Base-by-base conservation (phyloP, 2,329 filamentous ascomycete genomes). In the Venturia pyrina region DNA sequence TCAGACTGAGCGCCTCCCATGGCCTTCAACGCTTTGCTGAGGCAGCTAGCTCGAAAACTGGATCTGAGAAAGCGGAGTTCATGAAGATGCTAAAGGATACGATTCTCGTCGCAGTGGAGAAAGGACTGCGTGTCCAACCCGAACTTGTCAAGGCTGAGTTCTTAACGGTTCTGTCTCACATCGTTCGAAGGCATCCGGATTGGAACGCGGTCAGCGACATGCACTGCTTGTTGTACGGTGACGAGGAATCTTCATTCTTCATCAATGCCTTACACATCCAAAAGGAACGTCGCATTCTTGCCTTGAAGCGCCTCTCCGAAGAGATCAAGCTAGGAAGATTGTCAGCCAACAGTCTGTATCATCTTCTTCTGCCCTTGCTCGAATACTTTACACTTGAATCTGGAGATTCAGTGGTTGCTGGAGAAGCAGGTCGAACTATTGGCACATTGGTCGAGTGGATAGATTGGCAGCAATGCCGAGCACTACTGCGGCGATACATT, bases 351-450 rank as follows among this genome's bases (percentile, higher is more conserved):
- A 96, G 96, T 71, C 82, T 96, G 68, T 87, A 88, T 67, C 88
- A 93, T 21, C 89, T 97, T 72, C 91, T 98, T 73, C 85, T 99
- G 50, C 96, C 95, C 0, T 81, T 99, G 24, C 82, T 98, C 11
- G 95, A 99, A 73, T 93, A 97, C 73, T 98, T 97, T 73, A 88
- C 97, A 32, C 93, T 96, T 73, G 89, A 92, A 67, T 86, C 89
- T 67, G 85, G 85, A 5, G 89, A 91, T 61, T 80, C 79, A 60
- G 82, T 91, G 62, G 81, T 98, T 64, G 88, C 91, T 62, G 91
- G 92, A 19, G 91, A 97, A 75, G 88, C 93, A 5, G 89, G 92
- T n/a, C 85, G 83, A 11, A 89, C 92, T 0, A 88, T 99, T 67
- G 88, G 90, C 1, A 82, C 83, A 34, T 77, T 99, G 66, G 87